Evolutionary conservation across 768 basidiomycete species (phyloP), one percentile per base, ranked within the genome.

Genomic region (Suillus tomentosus): DNA sequence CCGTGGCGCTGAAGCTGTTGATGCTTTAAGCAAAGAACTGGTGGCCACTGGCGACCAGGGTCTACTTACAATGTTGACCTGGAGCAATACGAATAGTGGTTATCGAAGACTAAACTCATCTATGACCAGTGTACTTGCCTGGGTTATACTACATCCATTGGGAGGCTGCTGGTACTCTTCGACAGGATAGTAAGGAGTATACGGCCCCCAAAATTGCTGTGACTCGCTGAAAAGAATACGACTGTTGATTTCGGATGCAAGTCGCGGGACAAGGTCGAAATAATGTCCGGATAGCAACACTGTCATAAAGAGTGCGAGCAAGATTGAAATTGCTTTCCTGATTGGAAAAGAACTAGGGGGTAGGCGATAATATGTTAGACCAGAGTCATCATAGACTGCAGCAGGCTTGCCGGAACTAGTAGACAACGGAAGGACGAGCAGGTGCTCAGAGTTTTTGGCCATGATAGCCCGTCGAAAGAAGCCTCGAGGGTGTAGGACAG

Each of bases 1-100:
- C 92, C 92, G 70, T 95, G 93, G 13, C 93, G 81, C 75, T 94
- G 89, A 10, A 95, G 78, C 92, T 94, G 36, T 17, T 40, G 37
- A 27, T 13, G 22, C 7, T 62, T 74, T 42, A 65, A 11, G 24
- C 62, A n/a, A 42, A 43, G 19, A n/a, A 24, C n/a, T 22, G n/a
- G 11, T 19, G n/a, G 19, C 5, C 10, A 47, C 3, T 15, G 15
- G 17, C 6, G 7, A n/a, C 3, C 14, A 31, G 37, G n/a, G 4
- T 15, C 22, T 17, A 13, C 76, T n/a, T 63, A 76, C 74, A 66
- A 76, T 61, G 62, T 77, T 70, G 11, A 74, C 74, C 74, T 75
- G 47, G 17, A 53, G 50, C 5, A n/a, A 36, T 47, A 9, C 4
- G 31, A 17, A 13, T 22, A 9, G 1, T 27, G 9, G 8, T 40